phyloP scores from a whole-genome alignment of 768 basidiomycete species.

The Trametes cinnabarina region DNA sequence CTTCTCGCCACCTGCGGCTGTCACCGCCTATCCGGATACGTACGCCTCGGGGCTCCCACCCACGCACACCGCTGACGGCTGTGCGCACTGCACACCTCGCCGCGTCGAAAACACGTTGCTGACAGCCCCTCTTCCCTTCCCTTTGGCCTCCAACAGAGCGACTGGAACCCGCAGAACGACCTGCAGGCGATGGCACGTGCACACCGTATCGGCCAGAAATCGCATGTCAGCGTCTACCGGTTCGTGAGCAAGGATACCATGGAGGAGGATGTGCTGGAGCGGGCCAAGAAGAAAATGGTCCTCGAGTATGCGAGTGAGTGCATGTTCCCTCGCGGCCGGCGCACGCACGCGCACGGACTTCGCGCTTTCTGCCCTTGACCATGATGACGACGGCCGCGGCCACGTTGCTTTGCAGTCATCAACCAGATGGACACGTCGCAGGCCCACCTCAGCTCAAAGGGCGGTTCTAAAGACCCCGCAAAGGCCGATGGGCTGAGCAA shows the following conservation, averaged over 20 bases:
- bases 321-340: neutral
- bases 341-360: neutral
- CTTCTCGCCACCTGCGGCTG: neutral
- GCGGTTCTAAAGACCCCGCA: constrained; percentile 57
- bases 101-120: constrained; percentile 23
- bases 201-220: constrained; percentile 98
- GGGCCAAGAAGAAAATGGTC: constrained; percentile 99
- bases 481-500: constrained; percentile 88
- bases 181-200: constrained; percentile 99
- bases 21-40: constrained; percentile 14
- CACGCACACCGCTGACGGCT: neutral
- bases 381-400: constrained; percentile 3
- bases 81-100: constrained; percentile 1
- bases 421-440: constrained; percentile 99
- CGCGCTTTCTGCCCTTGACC: neutral
- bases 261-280: constrained; percentile 97
- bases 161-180: constrained; percentile 99
- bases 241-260: constrained; percentile 99
- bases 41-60: constrained; percentile 9
- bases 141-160: constrained; percentile 56
- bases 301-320: constrained; percentile 96
- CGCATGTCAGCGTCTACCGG: constrained; percentile 96
- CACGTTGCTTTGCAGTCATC: constrained; percentile 65
- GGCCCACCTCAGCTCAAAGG: constrained; percentile 87
- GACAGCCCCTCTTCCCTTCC: constrained; percentile 16